phyloP scores from a whole-genome alignment of 129 eudicot genomes.

The Lactuca sativa region DNA sequence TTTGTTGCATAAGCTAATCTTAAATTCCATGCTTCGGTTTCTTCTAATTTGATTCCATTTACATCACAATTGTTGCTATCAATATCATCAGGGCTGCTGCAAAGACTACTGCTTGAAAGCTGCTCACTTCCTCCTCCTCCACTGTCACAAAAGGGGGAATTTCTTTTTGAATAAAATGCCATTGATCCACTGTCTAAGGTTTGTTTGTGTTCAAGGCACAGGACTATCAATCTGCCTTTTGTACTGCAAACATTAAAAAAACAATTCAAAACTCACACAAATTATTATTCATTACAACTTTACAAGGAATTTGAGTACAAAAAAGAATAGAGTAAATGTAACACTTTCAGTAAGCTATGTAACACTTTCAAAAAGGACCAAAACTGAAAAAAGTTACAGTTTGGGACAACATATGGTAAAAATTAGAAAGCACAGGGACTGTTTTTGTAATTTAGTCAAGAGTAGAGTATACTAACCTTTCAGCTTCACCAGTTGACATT shows the following conservation, averaged over 20 bases:
- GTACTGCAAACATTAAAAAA: constrained; percentile 65
- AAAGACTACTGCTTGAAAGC: constrained; percentile 57
- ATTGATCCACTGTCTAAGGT: constrained; percentile 74
- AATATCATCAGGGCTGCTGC: constrained; percentile 72
- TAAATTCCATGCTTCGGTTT: constrained; percentile 80
- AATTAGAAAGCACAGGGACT: constrained; percentile 1
- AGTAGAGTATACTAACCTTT: constrained; percentile 49
- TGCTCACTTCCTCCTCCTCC: constrained; percentile 58
- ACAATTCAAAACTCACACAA: background rate
- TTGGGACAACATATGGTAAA: background rate
- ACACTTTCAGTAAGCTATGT: too few species aligned
- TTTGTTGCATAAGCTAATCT: constrained; percentile 51
- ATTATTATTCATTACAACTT: too few species aligned
- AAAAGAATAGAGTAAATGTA: too few species aligned
- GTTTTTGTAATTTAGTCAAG: too few species aligned
- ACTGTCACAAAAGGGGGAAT: constrained; percentile 62
- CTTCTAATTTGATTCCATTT: constrained; percentile 74
- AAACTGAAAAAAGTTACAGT: too few species aligned
- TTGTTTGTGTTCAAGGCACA: constrained; percentile 77
- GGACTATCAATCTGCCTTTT: constrained; percentile 80
- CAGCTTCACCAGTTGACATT: constrained; percentile 99
- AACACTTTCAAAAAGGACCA: background rate
- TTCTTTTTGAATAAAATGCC: constrained; percentile 56
- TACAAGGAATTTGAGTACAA: too few species aligned
- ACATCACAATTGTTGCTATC: constrained; percentile 73